Evolutionary conservation across 1,139 yeast species (phyloP).

Genomic region (Hyphopichia pseudoburtonii): DNA sequence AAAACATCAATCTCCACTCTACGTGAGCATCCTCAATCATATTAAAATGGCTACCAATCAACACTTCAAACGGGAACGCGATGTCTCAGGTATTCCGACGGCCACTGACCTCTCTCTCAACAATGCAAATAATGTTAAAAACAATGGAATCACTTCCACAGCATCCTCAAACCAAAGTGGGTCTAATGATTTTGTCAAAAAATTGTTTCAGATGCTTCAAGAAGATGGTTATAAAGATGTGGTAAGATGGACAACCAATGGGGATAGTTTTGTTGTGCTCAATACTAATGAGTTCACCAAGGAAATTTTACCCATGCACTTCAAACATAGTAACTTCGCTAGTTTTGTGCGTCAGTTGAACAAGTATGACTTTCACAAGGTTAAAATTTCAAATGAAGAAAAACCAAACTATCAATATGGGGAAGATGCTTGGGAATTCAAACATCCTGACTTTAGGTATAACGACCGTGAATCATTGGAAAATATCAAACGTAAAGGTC

Average conservation of each 20-base stretch:
- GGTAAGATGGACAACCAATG: constrained; percentile 80
- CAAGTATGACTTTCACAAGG: constrained; percentile 96
- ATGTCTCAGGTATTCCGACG: not conserved
- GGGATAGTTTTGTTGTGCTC: constrained; percentile 84
- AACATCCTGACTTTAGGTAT: constrained; percentile 81
- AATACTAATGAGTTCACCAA: constrained; percentile 90
- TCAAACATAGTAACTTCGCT: constrained; percentile 92
- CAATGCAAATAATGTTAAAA: not conserved
- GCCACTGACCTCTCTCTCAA: not conserved
- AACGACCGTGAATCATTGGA: constrained; percentile 73
- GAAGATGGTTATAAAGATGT: constrained; percentile 69
- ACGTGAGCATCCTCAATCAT: not conserved
- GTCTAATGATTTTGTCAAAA: constrained; percentile 74
- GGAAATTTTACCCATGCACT: constrained; percentile 81
- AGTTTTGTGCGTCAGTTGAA: constrained; percentile 92
- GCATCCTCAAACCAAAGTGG: constrained; percentile 40
- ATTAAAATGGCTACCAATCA: not conserved
- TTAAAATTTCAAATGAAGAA: constrained; percentile 60
- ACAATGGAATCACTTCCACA: constrained; percentile 11
- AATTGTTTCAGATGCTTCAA: constrained; percentile 79
- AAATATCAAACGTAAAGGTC: constrained; percentile 78
- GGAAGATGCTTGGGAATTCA: constrained; percentile 91
- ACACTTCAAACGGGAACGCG: not conserved
- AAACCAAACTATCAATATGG: constrained; percentile 58
- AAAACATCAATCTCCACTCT: no score